These are phyloP conservation scores for Penicillium crustosum DNA, from an alignment of 2,329 filamentous ascomycete genomes.

Conservation along the genomic window DNA sequence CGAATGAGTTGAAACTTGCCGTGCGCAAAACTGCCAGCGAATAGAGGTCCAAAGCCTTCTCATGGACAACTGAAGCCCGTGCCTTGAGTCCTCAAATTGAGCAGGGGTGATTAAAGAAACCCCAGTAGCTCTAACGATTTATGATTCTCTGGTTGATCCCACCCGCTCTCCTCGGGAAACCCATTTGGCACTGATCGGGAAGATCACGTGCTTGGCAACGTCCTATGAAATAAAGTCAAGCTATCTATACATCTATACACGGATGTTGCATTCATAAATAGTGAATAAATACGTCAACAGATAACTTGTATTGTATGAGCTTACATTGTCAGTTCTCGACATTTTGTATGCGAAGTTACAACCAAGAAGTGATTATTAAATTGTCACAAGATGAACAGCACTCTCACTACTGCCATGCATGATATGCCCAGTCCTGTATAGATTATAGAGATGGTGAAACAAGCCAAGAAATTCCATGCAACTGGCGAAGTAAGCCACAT, in stretches of 20 bases:
- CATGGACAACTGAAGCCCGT: conserved; percentile 29
- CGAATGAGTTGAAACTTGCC: conserved; percentile 34
- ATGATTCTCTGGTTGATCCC: conserved; percentile 13
- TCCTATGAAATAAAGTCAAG: background rate
- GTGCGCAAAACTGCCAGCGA: conserved; percentile 19
- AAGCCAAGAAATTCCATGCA: too few species aligned
- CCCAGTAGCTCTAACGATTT: conserved; percentile 18
- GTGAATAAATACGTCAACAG: too few species aligned
- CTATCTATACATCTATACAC: background rate
- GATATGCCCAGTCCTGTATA: too few species aligned
- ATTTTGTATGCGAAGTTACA: too few species aligned
- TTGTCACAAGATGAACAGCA: too few species aligned
- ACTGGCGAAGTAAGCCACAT: too few species aligned
- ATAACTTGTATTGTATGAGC: too few species aligned
- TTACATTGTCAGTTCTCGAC: too few species aligned
- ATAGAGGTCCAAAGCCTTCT: conserved; percentile 26
- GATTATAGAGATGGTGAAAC: too few species aligned
- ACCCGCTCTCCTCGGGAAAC: conserved; percentile 27
- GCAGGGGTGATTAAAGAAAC: conserved; percentile 20
- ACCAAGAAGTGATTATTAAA: too few species aligned
- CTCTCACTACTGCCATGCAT: too few species aligned
- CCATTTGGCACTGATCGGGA: conserved; percentile 12
- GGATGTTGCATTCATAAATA: background rate
- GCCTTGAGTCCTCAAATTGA: conserved; percentile 14
- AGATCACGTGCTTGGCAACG: conserved; percentile 21